Evolutionary conservation across 345 rosid genomes (phyloP), one percentile per base, ranked within the genome.

Genomic region (Lumnitzera littorea): DNA sequence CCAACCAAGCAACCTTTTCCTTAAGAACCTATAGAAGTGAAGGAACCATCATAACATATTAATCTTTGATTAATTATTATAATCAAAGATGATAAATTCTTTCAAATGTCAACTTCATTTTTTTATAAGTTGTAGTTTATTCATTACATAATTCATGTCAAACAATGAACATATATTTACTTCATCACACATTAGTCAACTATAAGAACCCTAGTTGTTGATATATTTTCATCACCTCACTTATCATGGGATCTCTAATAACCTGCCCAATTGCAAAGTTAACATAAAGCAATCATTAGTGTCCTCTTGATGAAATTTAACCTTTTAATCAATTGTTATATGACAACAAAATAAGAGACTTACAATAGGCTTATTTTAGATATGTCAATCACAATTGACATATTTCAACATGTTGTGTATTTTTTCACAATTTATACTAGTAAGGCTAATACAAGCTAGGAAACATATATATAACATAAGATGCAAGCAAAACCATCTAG

Each of bases 321-420:
- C 53, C 57, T 20, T 20, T 16, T 51, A 56, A 51, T 20, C 69
- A 31, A 23, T 31, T 24, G 2, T 46, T 51, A 55, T 8, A 1
- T 46, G 50, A 31, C 52, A 51, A 15, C 69, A 61, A 56, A 27
- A 66, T 57, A 20, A 2, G 64, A 66, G 62, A 82, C 96, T 84
- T 82, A 94, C 99, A 70, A 94, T 85, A 63, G 96, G 99, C 83
- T 94, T 94, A 63, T 94, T 94, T 72, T 82, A 82, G 67, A 94
- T 94, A 75, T 94, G 90, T 51, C 99, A 90, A 72, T 96, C 99
- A 61, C 99, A 97, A 81, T 94, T 90, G 64, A 97, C 99, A 68
- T 94, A 94, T 73, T 94, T 94, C 55, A 94, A 72, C 55, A 97
- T 94, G 78, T 94, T 94, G 15, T 90, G 89, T 11, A 96, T 90